phyloP scores from a whole-genome alignment of 1,284 basidiomycete species.

The Apiotrichum siamense region DNA sequence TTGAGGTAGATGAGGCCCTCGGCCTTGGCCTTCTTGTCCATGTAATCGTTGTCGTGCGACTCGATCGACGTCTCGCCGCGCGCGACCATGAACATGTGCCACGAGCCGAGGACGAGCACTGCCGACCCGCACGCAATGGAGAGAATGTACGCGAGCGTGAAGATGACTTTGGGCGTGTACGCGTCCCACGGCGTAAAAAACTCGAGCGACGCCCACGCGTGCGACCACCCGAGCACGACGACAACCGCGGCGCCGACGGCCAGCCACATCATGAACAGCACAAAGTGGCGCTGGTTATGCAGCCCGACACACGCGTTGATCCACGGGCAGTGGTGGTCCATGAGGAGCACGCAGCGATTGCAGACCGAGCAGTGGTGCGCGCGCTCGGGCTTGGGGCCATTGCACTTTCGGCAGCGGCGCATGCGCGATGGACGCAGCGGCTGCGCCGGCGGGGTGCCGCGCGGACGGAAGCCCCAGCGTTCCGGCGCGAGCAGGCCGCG shows the following conservation, averaged over 20 bases:
- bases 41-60: constrained; percentile 76
- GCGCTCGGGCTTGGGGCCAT: constrained; percentile 73
- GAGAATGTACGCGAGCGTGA: constrained; percentile 72
- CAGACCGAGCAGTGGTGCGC: constrained; percentile 94
- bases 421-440: constrained; percentile 21
- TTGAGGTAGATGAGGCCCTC: constrained; percentile 77
- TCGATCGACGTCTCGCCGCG: constrained; percentile 89
- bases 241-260: constrained; percentile 58
- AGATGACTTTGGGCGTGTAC: constrained; percentile 63
- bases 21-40: constrained; percentile 61
- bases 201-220: constrained; percentile 58
- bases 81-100: constrained; percentile 71
- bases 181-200: constrained; percentile 55
- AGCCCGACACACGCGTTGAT: constrained; percentile 95
- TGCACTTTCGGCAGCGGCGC: constrained; percentile 65
- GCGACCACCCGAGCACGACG: constrained; percentile 55
- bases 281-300: constrained; percentile 91
- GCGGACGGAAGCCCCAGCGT: constrained; percentile 23
- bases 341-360: constrained; percentile 84
- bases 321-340: constrained; percentile 91
- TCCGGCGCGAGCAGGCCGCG: constrained; percentile 25
- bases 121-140: constrained; percentile 64
- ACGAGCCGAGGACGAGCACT: constrained; percentile 69
- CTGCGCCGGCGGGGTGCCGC: not conserved
- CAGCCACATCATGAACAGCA: constrained; percentile 82